These are phyloP conservation scores for Glonium stellatum DNA, from an alignment of 495 filamentous ascomycete species.

Conservation along the genomic window DNA sequence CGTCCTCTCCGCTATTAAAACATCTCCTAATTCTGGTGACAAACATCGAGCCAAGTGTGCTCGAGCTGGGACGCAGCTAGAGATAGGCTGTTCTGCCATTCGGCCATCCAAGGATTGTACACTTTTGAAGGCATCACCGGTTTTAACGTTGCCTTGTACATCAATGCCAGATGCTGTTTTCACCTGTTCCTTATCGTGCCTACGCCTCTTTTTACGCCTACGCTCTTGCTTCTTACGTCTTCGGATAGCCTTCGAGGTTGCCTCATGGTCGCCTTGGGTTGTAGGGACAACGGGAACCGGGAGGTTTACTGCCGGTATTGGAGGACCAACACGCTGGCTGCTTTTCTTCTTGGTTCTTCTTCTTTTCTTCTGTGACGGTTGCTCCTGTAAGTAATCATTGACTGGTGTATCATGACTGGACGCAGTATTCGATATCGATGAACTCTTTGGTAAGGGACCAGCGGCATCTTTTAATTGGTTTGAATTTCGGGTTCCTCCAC, in stretches of 20 bases:
- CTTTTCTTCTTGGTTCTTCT: not conserved
- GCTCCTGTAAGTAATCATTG: not conserved
- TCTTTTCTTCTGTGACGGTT: not conserved
- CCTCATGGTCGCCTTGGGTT: not conserved
- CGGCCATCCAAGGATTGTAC: no score
- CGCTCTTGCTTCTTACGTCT: not conserved
- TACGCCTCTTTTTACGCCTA: not conserved
- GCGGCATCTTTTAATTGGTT: no score
- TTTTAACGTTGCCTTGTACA: no score
- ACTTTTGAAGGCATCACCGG: no score
- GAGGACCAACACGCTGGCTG: no score
- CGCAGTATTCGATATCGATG: not conserved
- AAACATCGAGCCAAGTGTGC: not conserved
- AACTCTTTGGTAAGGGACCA: not conserved
- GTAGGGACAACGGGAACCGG: not conserved
- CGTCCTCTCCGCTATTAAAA: not conserved
- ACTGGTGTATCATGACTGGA: not conserved
- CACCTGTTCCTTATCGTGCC: not conserved
- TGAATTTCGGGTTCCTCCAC: no score
- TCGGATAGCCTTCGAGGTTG: not conserved
- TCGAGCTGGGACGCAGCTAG: not conserved
- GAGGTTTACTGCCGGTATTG: not conserved
- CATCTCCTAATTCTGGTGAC: not conserved
- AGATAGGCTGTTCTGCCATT: no score
- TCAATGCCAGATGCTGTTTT: no score